phyloP scores from a whole-genome alignment of 2,329 filamentous ascomycete species.

The Fusarium coffeatum region DNA sequence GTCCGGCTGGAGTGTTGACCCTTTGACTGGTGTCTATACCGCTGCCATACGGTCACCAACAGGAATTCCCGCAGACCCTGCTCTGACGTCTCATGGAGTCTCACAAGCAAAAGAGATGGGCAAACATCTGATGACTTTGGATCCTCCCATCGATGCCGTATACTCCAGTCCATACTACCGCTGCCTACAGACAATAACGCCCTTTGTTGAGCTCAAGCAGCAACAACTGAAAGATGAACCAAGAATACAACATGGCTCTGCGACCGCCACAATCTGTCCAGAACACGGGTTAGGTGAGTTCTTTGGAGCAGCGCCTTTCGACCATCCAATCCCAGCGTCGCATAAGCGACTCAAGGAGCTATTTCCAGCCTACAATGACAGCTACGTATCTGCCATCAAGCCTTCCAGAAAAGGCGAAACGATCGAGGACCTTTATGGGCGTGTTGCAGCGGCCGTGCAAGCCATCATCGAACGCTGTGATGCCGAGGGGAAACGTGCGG shows the following conservation, averaged over 20 bases:
- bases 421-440: conserved; percentile 81
- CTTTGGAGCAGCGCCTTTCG: conserved; percentile 88
- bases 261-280: conserved; percentile 59
- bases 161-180: conserved; percentile 91
- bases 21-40: conserved; percentile 80
- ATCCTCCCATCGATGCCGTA: conserved; percentile 77
- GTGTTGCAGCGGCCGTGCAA: conserved; percentile 76
- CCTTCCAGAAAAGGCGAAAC: conserved; percentile 81
- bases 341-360: conserved; percentile 70
- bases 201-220: conserved; percentile 66
- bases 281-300: conserved; percentile 81
- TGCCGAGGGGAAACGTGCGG: conserved; percentile 71
- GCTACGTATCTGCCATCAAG: conserved; percentile 71
- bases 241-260: conserved; percentile 14
- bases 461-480: conserved; percentile 80
- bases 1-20: conserved; percentile 88
- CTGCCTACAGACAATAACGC: conserved; percentile 84
- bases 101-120: conserved; percentile 84
- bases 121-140: conserved; percentile 68
- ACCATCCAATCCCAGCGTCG: conserved; percentile 82
- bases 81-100: conserved; percentile 87
- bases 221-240: conserved; percentile 30
- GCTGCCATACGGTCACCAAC: conserved; percentile 82
- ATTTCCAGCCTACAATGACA: conserved; percentile 72
- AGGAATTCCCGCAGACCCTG: conserved; percentile 86